A percentile compares a stretch with the other conserved stretches of the same genome.
These are phyloP conservation scores for Oemleria cerasiformis DNA, from an alignment of 306 rosid genomes.

Conservation along the genomic window DNA sequence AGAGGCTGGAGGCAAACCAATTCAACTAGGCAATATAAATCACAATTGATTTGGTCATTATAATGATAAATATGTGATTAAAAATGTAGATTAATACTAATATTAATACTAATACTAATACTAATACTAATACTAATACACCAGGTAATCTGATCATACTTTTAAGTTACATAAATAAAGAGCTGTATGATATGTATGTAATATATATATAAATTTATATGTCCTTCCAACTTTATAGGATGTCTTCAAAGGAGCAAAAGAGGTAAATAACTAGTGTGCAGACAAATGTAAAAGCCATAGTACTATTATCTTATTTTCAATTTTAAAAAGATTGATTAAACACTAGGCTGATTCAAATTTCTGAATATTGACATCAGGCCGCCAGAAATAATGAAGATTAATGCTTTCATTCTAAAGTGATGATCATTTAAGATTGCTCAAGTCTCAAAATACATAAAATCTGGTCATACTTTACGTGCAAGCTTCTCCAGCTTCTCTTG, in stretches of 20 bases:
- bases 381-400: not conserved
- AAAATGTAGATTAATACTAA: not conserved
- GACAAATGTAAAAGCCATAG: not conserved
- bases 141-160: not conserved
- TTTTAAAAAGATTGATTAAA: not conserved
- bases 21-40: not conserved
- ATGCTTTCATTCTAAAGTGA: not conserved
- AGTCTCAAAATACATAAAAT: not conserved
- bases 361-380: not conserved
- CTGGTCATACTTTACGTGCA: slow-evolving; percentile 67
- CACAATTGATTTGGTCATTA: not conserved
- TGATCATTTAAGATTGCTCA: not conserved
- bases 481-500: slow-evolving; percentile 86
- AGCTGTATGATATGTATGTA: not conserved
- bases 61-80: not conserved
- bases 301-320: not conserved
- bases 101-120: too few species aligned
- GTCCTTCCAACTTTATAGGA: not conserved
- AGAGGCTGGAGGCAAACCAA: not conserved
- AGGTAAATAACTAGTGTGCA: not conserved
- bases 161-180: not conserved
- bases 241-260: not conserved
- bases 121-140: not conserved
- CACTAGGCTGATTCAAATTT: not conserved
- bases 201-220: too few species aligned